These are phyloP conservation scores for Botrytis pseudocinerea DNA, from an alignment of 2,329 filamentous ascomycete species.

Conservation along the genomic window DNA sequence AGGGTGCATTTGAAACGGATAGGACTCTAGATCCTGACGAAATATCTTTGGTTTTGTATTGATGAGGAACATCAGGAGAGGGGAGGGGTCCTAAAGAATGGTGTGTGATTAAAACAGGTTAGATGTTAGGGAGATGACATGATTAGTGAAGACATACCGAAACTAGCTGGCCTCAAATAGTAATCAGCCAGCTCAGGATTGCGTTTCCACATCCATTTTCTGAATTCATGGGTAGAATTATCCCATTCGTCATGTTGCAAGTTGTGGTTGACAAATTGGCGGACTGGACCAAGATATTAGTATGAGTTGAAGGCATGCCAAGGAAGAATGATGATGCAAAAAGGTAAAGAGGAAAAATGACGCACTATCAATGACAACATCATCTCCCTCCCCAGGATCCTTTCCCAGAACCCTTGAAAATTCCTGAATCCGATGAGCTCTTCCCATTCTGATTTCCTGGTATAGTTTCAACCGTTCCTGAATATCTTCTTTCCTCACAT, in stretches of 20 bases:
- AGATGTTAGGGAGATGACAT: conserved; percentile 33
- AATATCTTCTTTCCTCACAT: conserved; percentile 49
- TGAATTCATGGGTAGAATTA: conserved; percentile 48
- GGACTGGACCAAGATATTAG: conserved; percentile 39
- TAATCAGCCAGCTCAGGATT: conserved; percentile 46
- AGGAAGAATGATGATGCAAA: background rate
- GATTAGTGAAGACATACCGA: background rate
- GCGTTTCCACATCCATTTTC: conserved; percentile 47
- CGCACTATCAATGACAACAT: conserved; percentile 46
- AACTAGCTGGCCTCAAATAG: conserved; percentile 44
- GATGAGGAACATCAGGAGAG: background rate
- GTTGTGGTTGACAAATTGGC: conserved; percentile 45
- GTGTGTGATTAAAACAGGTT: background rate
- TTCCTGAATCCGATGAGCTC: conserved; percentile 59
- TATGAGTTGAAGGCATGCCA: background rate
- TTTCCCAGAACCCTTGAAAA: conserved; percentile 54
- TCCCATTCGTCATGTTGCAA: conserved; percentile 56
- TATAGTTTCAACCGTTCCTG: conserved; percentile 59
- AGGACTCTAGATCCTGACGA: background rate
- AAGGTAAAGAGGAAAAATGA: conserved; percentile 40
- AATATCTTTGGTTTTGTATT: background rate
- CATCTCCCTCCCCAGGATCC: conserved; percentile 47
- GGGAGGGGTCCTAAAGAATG: too few relatives aligned
- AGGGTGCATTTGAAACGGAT: conserved; percentile 33
- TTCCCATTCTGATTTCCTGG: conserved; percentile 56